Evolutionary conservation across 179 eudicot genomes (phyloP).

Genomic region (Heliamphora pulchella): DNA sequence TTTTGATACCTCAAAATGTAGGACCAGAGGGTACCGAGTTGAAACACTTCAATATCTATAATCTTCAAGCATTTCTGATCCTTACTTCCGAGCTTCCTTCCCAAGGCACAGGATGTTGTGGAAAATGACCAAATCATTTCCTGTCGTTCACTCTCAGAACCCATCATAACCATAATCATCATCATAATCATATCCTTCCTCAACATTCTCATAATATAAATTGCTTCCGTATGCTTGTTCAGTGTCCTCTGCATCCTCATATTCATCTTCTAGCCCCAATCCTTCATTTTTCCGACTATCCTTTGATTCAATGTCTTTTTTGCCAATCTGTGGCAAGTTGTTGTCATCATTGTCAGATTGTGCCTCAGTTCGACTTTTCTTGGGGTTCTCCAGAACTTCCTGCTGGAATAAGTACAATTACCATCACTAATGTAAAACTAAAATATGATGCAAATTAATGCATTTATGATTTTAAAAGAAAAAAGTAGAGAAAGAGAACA

Average conservation of each 20-base stretch:
- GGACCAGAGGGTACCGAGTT: too few species aligned
- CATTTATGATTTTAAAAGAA: neutral
- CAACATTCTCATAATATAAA: constrained; percentile 23
- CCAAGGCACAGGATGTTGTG: too few species aligned
- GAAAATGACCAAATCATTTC: too few species aligned
- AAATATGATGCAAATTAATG: neutral
- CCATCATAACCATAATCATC: constrained; percentile 10
- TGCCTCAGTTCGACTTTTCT: constrained; percentile 27
- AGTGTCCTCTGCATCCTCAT: constrained; percentile 17
- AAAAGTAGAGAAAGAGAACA: neutral
- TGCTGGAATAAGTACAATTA: constrained; percentile 13
- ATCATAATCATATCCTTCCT: constrained; percentile 27
- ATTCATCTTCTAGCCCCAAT: constrained; percentile 16
- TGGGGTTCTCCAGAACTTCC: constrained; percentile 22
- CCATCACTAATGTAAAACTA: neutral
- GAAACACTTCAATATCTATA: too few species aligned
- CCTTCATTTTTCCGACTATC: constrained; percentile 15
- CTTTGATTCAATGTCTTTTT: constrained; percentile 13
- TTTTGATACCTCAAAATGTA: too few species aligned
- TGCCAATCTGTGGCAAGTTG: neutral
- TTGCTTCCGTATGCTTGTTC: constrained; percentile 26
- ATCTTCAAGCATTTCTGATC: too few species aligned
- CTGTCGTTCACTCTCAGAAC: neutral
- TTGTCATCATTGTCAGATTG: constrained; percentile 16
- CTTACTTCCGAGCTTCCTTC: too few species aligned